phyloP scores from a whole-genome alignment of 2,329 filamentous ascomycete species.

The Amauroascus niger region DNA sequence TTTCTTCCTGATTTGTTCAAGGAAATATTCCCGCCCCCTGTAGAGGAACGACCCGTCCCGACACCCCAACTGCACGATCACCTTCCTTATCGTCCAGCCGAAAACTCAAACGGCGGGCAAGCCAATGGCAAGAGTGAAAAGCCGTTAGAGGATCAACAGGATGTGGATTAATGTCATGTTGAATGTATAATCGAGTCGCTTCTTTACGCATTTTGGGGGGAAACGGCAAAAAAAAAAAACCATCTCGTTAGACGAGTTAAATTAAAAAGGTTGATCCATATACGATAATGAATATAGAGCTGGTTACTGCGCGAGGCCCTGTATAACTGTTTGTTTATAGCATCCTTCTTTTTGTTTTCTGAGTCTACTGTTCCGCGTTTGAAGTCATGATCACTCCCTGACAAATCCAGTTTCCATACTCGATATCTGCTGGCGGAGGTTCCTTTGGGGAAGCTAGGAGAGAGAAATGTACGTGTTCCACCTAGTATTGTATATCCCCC shows the following conservation, averaged over 20 bases:
- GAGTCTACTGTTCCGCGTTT: no score
- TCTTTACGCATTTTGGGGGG: background rate
- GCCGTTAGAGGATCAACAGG: background rate
- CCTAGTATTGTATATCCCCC: no score
- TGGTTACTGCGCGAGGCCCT: no score
- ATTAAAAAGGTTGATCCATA: background rate
- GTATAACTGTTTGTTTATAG: no score
- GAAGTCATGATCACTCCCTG: no score
- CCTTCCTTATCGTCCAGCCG: background rate
- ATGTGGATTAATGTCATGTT: background rate
- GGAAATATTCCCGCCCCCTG: conserved; percentile 46
- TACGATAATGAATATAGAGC: background rate
- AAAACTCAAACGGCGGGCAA: background rate
- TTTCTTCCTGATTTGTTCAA: conserved; percentile 51
- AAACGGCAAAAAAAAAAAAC: no score
- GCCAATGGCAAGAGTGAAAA: background rate
- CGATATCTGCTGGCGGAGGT: no score
- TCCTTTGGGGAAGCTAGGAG: no score
- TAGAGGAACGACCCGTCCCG: background rate
- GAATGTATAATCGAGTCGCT: background rate
- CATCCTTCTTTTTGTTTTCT: no score
- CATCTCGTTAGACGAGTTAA: background rate
- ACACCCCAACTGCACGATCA: background rate
- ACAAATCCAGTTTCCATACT: no score
- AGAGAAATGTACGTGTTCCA: no score